Conservation (phyloP, 805 yeast species). For the Saturnispora bothae region DNA sequence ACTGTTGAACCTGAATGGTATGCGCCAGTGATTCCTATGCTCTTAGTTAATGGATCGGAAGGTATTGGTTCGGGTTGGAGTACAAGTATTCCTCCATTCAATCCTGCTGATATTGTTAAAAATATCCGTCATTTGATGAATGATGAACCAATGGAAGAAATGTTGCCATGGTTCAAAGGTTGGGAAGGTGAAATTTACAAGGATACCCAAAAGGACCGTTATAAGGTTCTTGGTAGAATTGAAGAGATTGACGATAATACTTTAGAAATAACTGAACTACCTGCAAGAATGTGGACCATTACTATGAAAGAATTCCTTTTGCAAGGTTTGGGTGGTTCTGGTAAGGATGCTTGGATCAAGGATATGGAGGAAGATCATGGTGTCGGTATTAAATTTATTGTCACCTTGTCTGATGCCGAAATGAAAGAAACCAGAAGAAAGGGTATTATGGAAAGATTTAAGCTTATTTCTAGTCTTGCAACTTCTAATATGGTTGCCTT, state of each 20-base stretch:
- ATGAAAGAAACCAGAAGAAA: slow-evolving; percentile 67
- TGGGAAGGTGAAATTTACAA: slow-evolving; percentile 81
- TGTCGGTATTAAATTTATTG: slow-evolving; percentile 64
- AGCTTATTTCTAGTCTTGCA: slow-evolving; percentile 55
- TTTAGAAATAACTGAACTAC: slow-evolving; percentile 83
- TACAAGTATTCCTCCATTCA: slow-evolving; percentile 81
- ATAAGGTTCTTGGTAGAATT: slow-evolving; percentile 67
- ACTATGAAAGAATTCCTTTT: slow-evolving; percentile 78
- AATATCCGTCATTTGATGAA: slow-evolving; percentile 68
- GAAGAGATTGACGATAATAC: slow-evolving; percentile 73
- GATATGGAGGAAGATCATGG: slow-evolving; percentile 95
- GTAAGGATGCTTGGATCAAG: slow-evolving; percentile 80
- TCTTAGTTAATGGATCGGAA: slow-evolving; percentile 92
- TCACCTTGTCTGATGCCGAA: slow-evolving; percentile 65
- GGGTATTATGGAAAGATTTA: slow-evolving; percentile 81
- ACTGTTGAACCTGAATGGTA: slow-evolving; percentile 96
- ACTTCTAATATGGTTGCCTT: slow-evolving; percentile 91
- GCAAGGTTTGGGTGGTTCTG: slow-evolving; percentile 64
- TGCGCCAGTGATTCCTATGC: slow-evolving; percentile 86
- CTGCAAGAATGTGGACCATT: slow-evolving; percentile 87
- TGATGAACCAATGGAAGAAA: slow-evolving; percentile 56
- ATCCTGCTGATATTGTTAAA: slow-evolving; percentile 71
- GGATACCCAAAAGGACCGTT: slow-evolving; percentile 49
- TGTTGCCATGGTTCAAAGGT: slow-evolving; percentile 92
- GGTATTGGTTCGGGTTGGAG: slow-evolving; percentile 99